Evolutionary conservation across 179 eudicot species (phyloP).

Genomic region (Actinidia chinensis): DNA sequence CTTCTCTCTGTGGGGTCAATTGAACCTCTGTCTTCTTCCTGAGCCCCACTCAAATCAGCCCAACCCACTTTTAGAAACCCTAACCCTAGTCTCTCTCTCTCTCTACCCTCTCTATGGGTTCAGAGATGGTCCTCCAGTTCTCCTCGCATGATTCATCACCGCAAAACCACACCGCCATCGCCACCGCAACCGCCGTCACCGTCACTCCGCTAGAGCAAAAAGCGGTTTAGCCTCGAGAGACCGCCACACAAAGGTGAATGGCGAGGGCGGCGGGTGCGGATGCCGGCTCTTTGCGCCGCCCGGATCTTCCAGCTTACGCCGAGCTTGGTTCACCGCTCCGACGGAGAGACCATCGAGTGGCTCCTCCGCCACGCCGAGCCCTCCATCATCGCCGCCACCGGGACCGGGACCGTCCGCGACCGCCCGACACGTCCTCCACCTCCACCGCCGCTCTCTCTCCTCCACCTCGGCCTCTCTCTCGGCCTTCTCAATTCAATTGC

Average conservation of each 20-base stretch:
- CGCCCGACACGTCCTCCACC: slow-evolving; percentile 20
- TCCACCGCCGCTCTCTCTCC: slow-evolving; percentile 10
- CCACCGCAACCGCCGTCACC: background rate
- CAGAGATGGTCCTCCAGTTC: slow-evolving; percentile 18
- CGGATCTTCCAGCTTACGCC: slow-evolving; percentile 46
- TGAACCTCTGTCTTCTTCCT: no score
- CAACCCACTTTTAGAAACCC: background rate
- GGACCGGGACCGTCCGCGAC: slow-evolving; percentile 34
- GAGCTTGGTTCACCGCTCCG: slow-evolving; percentile 46
- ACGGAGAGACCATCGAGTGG: slow-evolving; percentile 55
- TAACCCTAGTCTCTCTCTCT: background rate
- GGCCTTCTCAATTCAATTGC: background rate
- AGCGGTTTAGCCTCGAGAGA: slow-evolving; percentile 17
- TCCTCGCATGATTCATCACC: background rate
- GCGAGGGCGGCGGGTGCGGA: slow-evolving; percentile 49
- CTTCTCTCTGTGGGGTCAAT: no score
- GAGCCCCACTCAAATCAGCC: no score
- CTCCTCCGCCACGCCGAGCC: slow-evolving; percentile 51
- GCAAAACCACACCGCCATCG: background rate
- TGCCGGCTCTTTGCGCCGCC: slow-evolving; percentile 49
- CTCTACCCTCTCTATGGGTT: slow-evolving; percentile 7
- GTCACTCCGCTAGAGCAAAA: background rate
- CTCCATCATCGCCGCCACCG: slow-evolving; percentile 43
- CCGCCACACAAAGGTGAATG: slow-evolving; percentile 46
- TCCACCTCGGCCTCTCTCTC: background rate